Base-by-base conservation (phyloP, 140 eudicot genomes). In the Cichorium intybus region DNA sequence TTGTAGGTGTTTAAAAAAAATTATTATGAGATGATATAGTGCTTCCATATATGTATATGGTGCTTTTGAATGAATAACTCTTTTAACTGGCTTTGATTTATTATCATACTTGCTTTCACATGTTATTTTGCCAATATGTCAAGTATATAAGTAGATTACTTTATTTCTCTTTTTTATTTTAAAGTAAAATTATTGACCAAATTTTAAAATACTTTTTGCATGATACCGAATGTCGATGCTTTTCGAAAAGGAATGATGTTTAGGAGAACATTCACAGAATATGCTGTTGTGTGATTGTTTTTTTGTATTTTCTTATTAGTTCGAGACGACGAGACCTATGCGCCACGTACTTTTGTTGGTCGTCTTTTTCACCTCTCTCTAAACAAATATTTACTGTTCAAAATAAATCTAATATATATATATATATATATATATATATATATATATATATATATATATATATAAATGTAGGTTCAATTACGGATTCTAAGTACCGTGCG, bases 201-300 rank as follows among this genome's bases (percentile, higher is more conserved):
- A 15, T 43, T 14, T 43, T 43, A 0, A 14, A 14, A 14, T 0
- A 4, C 6, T 4, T 14, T 14, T 43, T 43, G 49, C 49, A 43
- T 43, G 18, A 43, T 14, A 43, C 20, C 20, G 49, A 43, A 20
- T 43, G 18, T 27, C 28, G 24, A 27, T 5, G 41, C 21, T 28
- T 56, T 56, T 28, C 21, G 5, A 28, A 56, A 56, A 56, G 34
- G 6, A 56, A 56, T 20, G 43, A 56, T 43, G 58, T 8, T 24
- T n/a, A 66, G 26, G 66, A 47, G 75, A 43, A 70, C 75, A 70
- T 70, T 70, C 75, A 1, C 7, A 47, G 75, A 70, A 70, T 70
- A 70, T 70, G 75, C 75, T 65, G n/a, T 17, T 26, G 24, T 18
- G 21, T 34, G 61, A 31, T 27, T 20, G 26, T 57, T 26, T 41